Conservation (phyloP, 805 yeast species). For the Candida morakotiae region DNA sequence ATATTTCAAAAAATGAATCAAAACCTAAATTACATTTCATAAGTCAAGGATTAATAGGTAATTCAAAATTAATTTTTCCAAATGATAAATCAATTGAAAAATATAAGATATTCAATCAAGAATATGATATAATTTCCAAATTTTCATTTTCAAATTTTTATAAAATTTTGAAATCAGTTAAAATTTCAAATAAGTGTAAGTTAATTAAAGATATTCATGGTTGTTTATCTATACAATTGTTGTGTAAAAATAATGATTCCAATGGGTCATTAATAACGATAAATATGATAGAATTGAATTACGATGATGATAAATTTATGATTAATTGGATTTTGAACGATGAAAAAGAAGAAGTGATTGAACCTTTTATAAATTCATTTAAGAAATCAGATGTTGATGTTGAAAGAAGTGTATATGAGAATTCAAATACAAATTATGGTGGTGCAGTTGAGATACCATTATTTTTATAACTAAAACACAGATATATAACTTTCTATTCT, state of each 20-base stretch:
- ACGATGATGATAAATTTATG: constrained; percentile 9
- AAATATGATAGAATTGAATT: constrained; percentile 31
- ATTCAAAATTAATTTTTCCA: constrained; percentile 64
- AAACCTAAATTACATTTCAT: constrained; percentile 49
- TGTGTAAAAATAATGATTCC: constrained; percentile 32
- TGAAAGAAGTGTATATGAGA: constrained; percentile 2
- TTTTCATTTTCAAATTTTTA: constrained; percentile 31
- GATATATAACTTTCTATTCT: constrained; percentile 87
- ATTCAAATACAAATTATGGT: constrained; percentile 21
- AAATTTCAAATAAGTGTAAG: constrained; percentile 36
- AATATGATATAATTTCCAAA: constrained; percentile 23
- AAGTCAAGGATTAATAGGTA: constrained; percentile 72
- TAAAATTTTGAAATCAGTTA: constrained; percentile 32
- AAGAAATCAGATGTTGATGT: background rate
- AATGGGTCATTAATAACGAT: constrained; percentile 37
- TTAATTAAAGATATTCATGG: constrained; percentile 34
- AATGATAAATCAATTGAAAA: constrained; percentile 61
- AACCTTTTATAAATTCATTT: constrained; percentile 2
- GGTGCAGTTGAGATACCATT: constrained; percentile 45
- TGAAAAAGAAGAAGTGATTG: constrained; percentile 3
- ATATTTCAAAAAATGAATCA: constrained; percentile 14
- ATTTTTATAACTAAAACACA: constrained; percentile 63
- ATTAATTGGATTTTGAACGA: constrained; percentile 5
- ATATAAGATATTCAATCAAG: constrained; percentile 29
- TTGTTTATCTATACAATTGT: constrained; percentile 32